Evolutionary conservation across 2,329 filamentous ascomycete genomes (phyloP).

Genomic region (Sporothrix euskadiensis): DNA sequence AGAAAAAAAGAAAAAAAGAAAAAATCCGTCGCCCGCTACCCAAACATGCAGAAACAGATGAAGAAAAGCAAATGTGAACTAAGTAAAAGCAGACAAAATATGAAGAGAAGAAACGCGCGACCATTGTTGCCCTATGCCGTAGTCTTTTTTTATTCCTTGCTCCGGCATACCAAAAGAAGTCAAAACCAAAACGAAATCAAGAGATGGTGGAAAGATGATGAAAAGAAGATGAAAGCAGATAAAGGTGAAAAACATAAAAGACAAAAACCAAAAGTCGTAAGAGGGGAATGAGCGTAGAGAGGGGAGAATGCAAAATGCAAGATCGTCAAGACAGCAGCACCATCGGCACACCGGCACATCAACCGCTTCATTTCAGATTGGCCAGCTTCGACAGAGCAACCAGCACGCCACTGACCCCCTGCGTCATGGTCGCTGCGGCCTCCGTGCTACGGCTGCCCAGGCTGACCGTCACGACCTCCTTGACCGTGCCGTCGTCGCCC

Average conservation of each 20-base stretch:
- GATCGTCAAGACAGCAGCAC: background rate
- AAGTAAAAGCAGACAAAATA: background rate
- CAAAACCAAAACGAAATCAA: background rate
- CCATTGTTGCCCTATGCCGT: conserved; percentile 11
- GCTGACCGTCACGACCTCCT: conserved; percentile 80
- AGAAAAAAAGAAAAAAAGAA: background rate
- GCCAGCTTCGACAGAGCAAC: conserved; percentile 32
- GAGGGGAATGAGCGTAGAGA: too few relatives aligned
- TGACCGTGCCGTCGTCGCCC: conserved; percentile 56
- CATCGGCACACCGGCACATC: background rate
- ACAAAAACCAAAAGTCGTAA: background rate
- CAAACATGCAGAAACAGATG: conserved; percentile 13
- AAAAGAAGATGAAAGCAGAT: background rate
- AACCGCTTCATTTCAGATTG: background rate
- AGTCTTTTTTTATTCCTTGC: conserved; percentile 18
- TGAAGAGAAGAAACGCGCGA: background rate
- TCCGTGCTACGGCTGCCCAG: conserved; percentile 86
- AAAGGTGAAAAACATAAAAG: background rate
- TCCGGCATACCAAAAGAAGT: conserved; percentile 18
- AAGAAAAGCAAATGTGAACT: background rate
- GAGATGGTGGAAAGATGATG: background rate
- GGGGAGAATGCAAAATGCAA: background rate
- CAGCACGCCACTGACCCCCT: conserved; percentile 75
- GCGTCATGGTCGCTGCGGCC: conserved; percentile 79
- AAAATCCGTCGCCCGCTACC: conserved; percentile 16